Conservation (phyloP, 768 basidiomycete genomes). For the Leccinum subgranulosum region DNA sequence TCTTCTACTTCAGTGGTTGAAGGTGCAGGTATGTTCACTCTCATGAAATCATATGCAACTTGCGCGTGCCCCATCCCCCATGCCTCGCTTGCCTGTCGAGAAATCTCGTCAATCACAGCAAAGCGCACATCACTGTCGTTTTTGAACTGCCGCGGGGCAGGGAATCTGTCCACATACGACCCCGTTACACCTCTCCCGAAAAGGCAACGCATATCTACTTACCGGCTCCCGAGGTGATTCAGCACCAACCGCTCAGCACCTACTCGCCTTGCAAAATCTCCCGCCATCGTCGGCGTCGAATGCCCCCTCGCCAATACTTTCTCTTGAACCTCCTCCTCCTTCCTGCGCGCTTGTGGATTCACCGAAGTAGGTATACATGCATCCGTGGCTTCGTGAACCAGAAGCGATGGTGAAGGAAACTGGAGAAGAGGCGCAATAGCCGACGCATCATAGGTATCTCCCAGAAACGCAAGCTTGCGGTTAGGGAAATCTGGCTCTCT, state of each 20-base stretch:
- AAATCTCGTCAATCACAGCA: constrained; percentile 56
- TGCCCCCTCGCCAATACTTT: constrained; percentile 69
- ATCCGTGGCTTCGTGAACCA: constrained; percentile 87
- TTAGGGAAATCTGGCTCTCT: constrained; percentile 47
- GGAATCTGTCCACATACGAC: constrained; percentile 40
- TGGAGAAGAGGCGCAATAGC: constrained; percentile 54
- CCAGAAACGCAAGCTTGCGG: constrained; percentile 72
- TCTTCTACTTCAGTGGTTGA: neutral
- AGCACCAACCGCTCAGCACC: constrained; percentile 61
- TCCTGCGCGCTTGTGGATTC: constrained; percentile 46
- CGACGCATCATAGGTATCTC: constrained; percentile 71
- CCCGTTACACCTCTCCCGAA: neutral
- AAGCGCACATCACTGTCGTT: constrained; percentile 31
- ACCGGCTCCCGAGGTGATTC: constrained; percentile 79
- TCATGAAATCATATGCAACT: constrained; percentile 60
- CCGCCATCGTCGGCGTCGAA: constrained; percentile 77
- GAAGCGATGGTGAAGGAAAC: constrained; percentile 52
- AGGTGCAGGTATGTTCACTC: constrained; percentile 36
- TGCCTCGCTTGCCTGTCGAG: constrained; percentile 56
- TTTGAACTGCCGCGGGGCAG: constrained; percentile 41
- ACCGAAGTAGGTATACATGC: constrained; percentile 58
- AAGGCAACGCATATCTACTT: constrained; percentile 10
- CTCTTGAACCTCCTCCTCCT: constrained; percentile 39
- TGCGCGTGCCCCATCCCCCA: constrained; percentile 50
- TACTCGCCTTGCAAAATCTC: constrained; percentile 62